phyloP scores from a whole-genome alignment of 108 stramenopile species.

The Stephanodiscus triporus region DNA sequence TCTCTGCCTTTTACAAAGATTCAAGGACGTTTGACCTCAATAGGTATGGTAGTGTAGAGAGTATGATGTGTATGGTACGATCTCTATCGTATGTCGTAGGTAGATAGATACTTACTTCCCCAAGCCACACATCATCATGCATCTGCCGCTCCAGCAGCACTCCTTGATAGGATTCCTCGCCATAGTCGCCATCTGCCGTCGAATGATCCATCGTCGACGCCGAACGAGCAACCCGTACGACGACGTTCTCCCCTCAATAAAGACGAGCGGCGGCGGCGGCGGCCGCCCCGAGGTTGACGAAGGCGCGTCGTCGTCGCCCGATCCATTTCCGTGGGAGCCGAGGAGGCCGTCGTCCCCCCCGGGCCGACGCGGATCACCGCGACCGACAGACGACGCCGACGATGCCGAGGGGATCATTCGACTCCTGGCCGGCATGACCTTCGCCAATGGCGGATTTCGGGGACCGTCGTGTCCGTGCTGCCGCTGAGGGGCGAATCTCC shows the following conservation, averaged over 20 bases:
- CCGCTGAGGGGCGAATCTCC: conserved; percentile 10
- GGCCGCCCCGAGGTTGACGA: neutral
- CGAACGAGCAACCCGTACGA: neutral
- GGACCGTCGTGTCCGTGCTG: conserved; percentile 60
- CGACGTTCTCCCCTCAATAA: neutral
- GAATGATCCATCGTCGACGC: neutral
- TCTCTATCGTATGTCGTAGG: no score
- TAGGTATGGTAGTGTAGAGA: no score
- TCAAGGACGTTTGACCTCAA: no score
- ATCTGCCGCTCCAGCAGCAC: neutral
- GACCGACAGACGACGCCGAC: no score
- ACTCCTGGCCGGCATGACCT: conserved; percentile 60
- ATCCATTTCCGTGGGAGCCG: conserved; percentile 26
- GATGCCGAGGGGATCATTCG: neutral
- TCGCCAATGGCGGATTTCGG: conserved; percentile 58
- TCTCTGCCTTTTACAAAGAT: no score
- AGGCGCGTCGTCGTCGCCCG: neutral
- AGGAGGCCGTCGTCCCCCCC: neutral
- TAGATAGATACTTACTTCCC: no score
- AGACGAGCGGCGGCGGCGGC: neutral
- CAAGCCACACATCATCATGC: no score
- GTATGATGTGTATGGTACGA: no score
- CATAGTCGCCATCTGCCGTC: neutral
- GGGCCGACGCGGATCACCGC: neutral
- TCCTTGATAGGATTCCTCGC: conserved; percentile 3